Conservation (phyloP, 306 rosid species). For the Gillenia trifoliata region DNA sequence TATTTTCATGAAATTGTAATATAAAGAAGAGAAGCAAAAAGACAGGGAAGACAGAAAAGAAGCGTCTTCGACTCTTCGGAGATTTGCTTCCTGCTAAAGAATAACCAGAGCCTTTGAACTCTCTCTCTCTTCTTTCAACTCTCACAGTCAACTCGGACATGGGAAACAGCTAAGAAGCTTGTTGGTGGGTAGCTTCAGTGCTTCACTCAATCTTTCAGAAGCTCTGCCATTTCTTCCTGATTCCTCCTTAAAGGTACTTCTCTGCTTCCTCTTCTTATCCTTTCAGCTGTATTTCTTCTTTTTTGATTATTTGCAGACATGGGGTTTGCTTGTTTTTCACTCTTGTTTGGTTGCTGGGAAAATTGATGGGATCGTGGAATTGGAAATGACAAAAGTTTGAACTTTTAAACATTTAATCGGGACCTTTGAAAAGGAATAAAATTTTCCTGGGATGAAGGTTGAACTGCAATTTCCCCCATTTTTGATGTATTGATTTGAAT, state of each 20-base stretch:
- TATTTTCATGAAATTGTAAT: too few species aligned
- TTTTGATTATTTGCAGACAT: neutral
- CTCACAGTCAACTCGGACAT: neutral
- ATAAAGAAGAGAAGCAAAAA: neutral
- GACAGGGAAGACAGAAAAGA: neutral
- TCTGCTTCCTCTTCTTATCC: neutral
- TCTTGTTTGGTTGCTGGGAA: constrained; percentile 1
- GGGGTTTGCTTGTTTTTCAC: neutral
- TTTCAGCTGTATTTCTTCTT: neutral
- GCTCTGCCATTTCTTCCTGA: neutral
- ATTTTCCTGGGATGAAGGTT: too few species aligned
- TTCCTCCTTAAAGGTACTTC: constrained; percentile 9
- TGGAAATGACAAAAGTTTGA: neutral
- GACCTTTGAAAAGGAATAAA: neutral
- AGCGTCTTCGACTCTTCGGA: neutral
- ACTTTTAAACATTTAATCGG: neutral
- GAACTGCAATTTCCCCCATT: neutral
- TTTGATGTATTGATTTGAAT: neutral
- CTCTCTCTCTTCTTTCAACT: too few species aligned
- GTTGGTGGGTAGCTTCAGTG: neutral
- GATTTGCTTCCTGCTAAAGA: neutral
- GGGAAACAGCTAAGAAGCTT: constrained; percentile 1
- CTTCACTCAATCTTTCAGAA: neutral
- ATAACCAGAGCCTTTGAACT: neutral
- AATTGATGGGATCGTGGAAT: neutral